Conservation (phyloP, 352 stramenopile species). For the Phytopythium cucurbitacearum region DNA sequence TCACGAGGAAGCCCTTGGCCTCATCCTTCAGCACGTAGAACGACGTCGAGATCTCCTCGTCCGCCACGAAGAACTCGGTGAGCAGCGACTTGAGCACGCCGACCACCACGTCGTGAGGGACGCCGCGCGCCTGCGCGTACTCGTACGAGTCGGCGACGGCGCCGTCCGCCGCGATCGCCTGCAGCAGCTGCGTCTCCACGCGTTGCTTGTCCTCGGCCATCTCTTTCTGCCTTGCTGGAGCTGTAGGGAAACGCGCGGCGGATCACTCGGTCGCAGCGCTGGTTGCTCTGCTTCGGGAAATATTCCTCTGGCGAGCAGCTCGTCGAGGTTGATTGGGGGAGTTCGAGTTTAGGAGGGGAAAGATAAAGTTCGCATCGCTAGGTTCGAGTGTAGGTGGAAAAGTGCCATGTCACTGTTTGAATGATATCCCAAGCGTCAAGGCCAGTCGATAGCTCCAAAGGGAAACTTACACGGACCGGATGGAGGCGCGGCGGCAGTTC, state of each 20-base stretch:
- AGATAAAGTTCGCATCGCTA: too few species aligned
- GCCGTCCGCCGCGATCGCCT: constrained; percentile 36
- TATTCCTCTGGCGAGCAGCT: not conserved
- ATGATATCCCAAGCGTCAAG: too few species aligned
- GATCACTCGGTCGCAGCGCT: not conserved
- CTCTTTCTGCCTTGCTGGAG: not conserved
- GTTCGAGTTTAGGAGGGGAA: too few species aligned
- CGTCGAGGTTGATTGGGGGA: too few species aligned
- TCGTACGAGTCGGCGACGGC: constrained; percentile 79
- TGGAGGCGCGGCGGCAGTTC: constrained; percentile 15
- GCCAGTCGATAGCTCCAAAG: too few species aligned
- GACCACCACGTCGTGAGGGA: constrained; percentile 93
- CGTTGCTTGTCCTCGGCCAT: constrained; percentile 74
- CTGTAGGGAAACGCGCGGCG: too few species aligned
- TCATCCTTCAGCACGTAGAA: constrained; percentile 95
- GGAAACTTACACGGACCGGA: not conserved
- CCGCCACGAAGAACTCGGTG: constrained; percentile 90
- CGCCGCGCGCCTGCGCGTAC: constrained; percentile 61
- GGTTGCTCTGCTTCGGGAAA: not conserved
- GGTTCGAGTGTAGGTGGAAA: too few species aligned
- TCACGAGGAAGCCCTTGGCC: constrained; percentile 63
- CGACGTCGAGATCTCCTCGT: constrained; percentile 69
- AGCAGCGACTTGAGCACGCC: constrained; percentile 95
- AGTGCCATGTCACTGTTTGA: too few species aligned
- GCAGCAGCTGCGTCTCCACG: constrained; percentile 62